phyloP scores from a whole-genome alignment of 2,329 filamentous ascomycete species.

The Aureobasidium subglaciale region DNA sequence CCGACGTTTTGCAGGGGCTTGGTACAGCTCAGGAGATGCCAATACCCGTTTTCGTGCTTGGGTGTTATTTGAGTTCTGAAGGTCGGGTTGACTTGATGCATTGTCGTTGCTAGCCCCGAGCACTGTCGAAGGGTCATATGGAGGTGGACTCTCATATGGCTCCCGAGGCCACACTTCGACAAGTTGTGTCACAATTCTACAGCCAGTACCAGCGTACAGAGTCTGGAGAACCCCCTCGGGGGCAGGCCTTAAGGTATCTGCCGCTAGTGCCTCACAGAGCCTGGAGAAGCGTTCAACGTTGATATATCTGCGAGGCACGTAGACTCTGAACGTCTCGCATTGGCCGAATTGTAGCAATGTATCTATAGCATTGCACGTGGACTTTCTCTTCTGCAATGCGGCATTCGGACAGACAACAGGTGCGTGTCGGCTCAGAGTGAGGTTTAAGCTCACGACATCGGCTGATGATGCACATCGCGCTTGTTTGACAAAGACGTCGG shows the following conservation, averaged over 20 bases:
- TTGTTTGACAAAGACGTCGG: background rate
- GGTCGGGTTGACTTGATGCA: background rate
- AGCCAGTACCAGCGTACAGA: background rate
- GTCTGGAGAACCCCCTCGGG: background rate
- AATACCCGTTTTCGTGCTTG: background rate
- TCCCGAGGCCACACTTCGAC: background rate
- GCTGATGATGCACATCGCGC: background rate
- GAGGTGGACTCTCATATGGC: background rate
- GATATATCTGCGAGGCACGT: background rate
- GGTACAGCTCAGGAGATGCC: background rate
- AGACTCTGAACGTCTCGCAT: background rate
- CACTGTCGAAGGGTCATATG: background rate
- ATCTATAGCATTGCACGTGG: background rate
- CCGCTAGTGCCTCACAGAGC: background rate
- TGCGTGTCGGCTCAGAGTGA: background rate
- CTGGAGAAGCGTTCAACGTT: background rate
- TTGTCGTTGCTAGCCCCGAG: background rate
- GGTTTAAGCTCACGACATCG: background rate
- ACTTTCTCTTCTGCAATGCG: background rate
- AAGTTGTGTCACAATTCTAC: background rate
- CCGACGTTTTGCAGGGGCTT: background rate
- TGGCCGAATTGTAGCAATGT: background rate
- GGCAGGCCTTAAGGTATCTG: background rate
- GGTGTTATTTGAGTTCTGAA: background rate
- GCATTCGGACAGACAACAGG: background rate